A percentile compares a stretch with the other conserved stretches of the same genome.
Conservation (phyloP, 345 rosid species). For the Brassica incana region DNA sequence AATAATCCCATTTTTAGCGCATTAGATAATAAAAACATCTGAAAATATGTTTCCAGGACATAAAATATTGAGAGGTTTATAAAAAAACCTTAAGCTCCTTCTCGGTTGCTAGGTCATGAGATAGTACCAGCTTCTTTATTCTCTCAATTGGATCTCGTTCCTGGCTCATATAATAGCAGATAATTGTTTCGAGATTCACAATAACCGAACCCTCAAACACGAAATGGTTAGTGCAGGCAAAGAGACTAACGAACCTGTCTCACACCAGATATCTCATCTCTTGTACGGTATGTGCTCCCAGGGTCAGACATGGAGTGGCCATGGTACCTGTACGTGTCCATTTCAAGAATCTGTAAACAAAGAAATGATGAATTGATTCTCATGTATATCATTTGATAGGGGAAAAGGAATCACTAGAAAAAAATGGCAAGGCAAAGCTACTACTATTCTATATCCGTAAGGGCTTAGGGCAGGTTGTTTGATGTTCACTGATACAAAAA, state of each 20-base stretch:
- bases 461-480: no score
- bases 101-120: conserved; percentile 88
- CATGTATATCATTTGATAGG: no score
- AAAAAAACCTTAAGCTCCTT: conserved; percentile 66
- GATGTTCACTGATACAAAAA: no score
- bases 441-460: no score
- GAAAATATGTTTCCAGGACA: no score
- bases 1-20: neutral
- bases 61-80: no score
- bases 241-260: conserved; percentile 66
- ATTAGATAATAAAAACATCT: neutral
- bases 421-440: no score
- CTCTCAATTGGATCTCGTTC: conserved; percentile 96
- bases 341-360: conserved; percentile 81
- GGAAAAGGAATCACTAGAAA: no score
- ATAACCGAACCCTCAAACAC: neutral
- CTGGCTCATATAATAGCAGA: conserved; percentile 37
- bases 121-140: conserved; percentile 69
- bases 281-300: conserved; percentile 42
- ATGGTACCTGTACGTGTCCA: conserved; percentile 98
- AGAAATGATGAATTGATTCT: no score
- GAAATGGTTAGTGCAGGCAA: no score
- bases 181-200: neutral
- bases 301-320: conserved; percentile 99
- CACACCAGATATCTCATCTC: conserved; percentile 86